Evolutionary conservation across 2,329 filamentous ascomycete species (phyloP).

Genomic region (Domatiomyces globalis): DNA sequence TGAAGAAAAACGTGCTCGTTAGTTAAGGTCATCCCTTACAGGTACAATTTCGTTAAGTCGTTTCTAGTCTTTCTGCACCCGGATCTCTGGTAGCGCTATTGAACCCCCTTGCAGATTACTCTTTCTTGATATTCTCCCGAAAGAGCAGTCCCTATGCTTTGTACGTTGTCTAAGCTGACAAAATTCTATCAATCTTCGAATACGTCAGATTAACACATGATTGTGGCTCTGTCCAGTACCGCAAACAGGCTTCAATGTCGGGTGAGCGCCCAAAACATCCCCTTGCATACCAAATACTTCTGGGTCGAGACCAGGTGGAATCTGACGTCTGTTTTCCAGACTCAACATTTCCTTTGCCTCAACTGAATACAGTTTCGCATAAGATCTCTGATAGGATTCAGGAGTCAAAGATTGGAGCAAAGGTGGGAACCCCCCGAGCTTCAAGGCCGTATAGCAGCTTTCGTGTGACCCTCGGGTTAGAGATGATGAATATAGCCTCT

Average conservation of each 20-base stretch:
- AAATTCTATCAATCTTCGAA: not conserved
- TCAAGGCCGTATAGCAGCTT: constrained; percentile 57
- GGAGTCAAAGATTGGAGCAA: constrained; percentile 61
- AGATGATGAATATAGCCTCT: constrained; percentile 61
- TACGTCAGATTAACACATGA: not conserved
- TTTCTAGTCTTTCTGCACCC: not conserved
- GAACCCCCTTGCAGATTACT: not conserved
- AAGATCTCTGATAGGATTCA: constrained; percentile 20
- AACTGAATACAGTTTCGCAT: not conserved
- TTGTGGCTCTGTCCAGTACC: not conserved
- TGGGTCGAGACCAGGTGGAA: not conserved
- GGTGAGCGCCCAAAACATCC: not conserved
- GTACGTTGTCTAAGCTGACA: not conserved
- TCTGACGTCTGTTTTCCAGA: not conserved
- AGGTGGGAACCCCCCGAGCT: constrained; percentile 50
- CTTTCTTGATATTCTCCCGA: not conserved
- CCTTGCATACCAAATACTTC: not conserved
- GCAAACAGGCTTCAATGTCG: not conserved
- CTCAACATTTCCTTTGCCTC: not conserved
- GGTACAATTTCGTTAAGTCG: not conserved
- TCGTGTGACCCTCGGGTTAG: constrained; percentile 53
- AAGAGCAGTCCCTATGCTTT: not conserved
- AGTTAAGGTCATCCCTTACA: not conserved
- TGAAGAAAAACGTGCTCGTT: not conserved
- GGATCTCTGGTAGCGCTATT: not conserved